Base-by-base conservation (phyloP, 345 rosid genomes). In the Atalantia buxifolia region DNA sequence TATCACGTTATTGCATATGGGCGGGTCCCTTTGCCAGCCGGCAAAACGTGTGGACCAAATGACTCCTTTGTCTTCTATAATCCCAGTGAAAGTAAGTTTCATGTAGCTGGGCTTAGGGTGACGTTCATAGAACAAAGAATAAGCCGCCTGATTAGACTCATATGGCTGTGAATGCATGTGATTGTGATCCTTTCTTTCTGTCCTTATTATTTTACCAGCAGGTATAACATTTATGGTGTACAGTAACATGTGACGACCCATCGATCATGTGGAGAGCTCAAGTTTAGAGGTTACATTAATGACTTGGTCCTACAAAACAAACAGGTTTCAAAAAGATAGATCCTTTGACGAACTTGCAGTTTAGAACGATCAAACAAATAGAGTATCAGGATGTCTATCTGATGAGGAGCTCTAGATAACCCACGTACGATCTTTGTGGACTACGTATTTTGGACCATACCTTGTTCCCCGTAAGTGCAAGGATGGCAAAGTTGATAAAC, bases 1-100 rank as follows among this genome's bases (percentile, higher is more conserved):
- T 71, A 69, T 75, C 8, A 73, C 73, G 72, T 50, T 45, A 8
- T 25, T 30, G 35, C 64, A 27, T 35, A 33, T 53, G 68, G 27
- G 59, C 4, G 83, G 85, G 83, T 36, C 84, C 85, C 82, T 59
- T 21, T 72, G 81, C 79, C 86, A 80, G 73, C 84, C 79, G 7
- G 55, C 80, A 77, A 77, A 75, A 68, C 82, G 82, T 75, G 84
- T 81, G 86, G 85, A 82, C 89, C 85, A 75, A 57, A 62, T 77
- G 69, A 66, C 71, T 30, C 63, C 33, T 68, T 63, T 62, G 16
- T 45, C 50, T 45, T 45, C 50, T 45, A 14, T 45, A 45, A 66
- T 75, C 63, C 69, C 1, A 33, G 21, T 25, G 70, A 13, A 8
- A 59, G 79, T 31, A 16, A 22, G 61, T 62, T 69, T 13, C 21